Conservation (phyloP, 1,139 yeast genomes). For the Arxiozyma heterogenica region DNA sequence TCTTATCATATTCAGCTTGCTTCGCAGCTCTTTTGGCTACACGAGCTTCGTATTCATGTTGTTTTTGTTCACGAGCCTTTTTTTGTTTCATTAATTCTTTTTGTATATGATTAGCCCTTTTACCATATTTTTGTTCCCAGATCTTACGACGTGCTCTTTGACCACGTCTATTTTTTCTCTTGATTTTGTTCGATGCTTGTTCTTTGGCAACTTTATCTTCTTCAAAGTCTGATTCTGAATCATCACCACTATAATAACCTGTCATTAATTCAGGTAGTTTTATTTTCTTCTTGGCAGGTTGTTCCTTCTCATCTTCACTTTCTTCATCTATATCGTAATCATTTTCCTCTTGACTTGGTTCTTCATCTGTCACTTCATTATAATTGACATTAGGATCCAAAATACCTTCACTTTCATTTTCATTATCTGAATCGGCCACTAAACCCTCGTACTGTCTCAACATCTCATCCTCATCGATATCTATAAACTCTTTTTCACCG, state of each 20-base stretch:
- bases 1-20: constrained; percentile 34
- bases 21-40: constrained; percentile 54
- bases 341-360: constrained; percentile 38
- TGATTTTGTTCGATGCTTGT: constrained; percentile 33
- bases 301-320: constrained; percentile 33
- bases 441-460: constrained; percentile 40
- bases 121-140: constrained; percentile 88
- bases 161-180: constrained; percentile 84
- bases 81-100: constrained; percentile 47
- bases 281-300: constrained; percentile 20
- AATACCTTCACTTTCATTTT: constrained; percentile 34
- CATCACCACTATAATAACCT: constrained; percentile 64
- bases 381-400: constrained; percentile 37
- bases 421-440: constrained; percentile 50
- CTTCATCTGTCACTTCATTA: constrained; percentile 50
- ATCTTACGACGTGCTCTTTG: constrained; percentile 94
- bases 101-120: constrained; percentile 71
- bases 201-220: constrained; percentile 53
- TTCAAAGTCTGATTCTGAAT: constrained; percentile 43
- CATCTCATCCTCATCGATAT: constrained; percentile 26
- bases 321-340: constrained; percentile 25
- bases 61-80: constrained; percentile 51
- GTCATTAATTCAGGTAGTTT: constrained; percentile 61
- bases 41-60: constrained; percentile 64
- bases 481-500: constrained; percentile 21